Conservation (phyloP, 2,329 filamentous ascomycete genomes). For the Cladosporium austrohemisphaericum region DNA sequence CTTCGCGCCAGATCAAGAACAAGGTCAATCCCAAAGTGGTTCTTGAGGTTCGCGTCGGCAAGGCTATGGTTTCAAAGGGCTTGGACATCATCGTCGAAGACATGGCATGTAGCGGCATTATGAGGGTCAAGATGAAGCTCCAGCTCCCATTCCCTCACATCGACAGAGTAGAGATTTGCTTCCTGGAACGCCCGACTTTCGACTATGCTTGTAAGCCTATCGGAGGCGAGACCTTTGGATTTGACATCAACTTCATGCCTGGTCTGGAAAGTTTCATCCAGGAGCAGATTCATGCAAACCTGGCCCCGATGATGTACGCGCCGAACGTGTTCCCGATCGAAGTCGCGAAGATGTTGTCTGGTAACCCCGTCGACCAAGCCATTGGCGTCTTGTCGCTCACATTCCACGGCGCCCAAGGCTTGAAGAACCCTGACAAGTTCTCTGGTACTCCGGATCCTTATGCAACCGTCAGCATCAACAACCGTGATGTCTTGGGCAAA, state of each 20-base stretch:
- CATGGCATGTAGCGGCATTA: conserved; percentile 91
- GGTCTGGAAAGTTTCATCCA: conserved; percentile 90
- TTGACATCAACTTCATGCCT: conserved; percentile 98
- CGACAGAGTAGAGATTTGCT: conserved; percentile 91
- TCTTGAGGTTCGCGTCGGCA: conserved; percentile 89
- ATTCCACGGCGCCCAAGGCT: conserved; percentile 81
- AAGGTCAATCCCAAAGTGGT: conserved; percentile 97
- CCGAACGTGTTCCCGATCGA: conserved; percentile 98
- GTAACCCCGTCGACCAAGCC: conserved; percentile 89
- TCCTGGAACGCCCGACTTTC: conserved; percentile 81
- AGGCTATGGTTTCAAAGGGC: conserved; percentile 95
- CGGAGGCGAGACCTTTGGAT: conserved; percentile 90
- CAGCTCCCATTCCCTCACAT: conserved; percentile 95
- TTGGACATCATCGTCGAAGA: conserved; percentile 97
- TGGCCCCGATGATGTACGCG: conserved; percentile 96
- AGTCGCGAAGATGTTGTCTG: conserved; percentile 95
- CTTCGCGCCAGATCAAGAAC: conserved; percentile 81
- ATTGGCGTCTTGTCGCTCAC: conserved; percentile 91
- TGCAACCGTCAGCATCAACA: conserved; percentile 77
- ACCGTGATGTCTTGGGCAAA: conserved; percentile 72
- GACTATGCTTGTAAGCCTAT: conserved; percentile 98
- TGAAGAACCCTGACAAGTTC: conserved; percentile 95
- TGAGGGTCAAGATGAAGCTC: conserved; percentile 96
- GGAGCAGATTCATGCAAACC: conserved; percentile 90
- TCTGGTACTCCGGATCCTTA: conserved; percentile 90